Base-by-base conservation (phyloP, 2,329 filamentous ascomycete genomes). In the Rutstroemia sp. region DNA sequence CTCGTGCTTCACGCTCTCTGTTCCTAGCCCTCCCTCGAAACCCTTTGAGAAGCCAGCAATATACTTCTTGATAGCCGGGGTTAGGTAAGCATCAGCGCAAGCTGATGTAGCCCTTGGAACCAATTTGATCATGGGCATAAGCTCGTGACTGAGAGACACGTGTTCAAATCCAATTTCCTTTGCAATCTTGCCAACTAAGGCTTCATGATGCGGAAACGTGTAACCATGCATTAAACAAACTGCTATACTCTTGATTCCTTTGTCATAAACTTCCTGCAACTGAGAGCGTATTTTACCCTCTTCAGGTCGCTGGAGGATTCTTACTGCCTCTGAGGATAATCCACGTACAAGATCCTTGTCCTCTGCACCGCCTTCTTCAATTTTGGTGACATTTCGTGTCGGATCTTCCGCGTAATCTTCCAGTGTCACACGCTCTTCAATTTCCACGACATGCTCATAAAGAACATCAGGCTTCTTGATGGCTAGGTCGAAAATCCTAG, bases 341-440 rank as follows among this genome's bases (percentile, higher is more conserved):
- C 88, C 88, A 66, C 79, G 81, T 4, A 92, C 85, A 12, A 92
- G 68, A 30, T 84, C 78, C 0, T 77, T 72, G 21, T 56, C 38
- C 2, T 76, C 74, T 47, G 75, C 75, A 4, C 76, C 76, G 1
- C 75, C 76, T 5, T 48, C 38, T 8, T 83, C 73, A 0, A 83
- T 84, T 55, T 79, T 73, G 0, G 75, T 81, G 10, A 74, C 58
- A 23, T 73, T 74, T 54, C 89, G 77, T 64, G 81, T 76, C 0
- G 91, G 92, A 67, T 96, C 89, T 71, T 96, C 92, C 0, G 90
- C 89, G 65, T 95, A 96, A 68, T 95, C 90, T 69, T 96, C 91
- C 10, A 96, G 74, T 0, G 92, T 96, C 3, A 96, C 90, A 39
- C 92, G 78, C 77, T 96, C 92, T 60, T 95, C 87, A 44, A 96